phyloP scores from a whole-genome alignment of 2,329 filamentous ascomycete species.

The Penicillium concentricum region DNA sequence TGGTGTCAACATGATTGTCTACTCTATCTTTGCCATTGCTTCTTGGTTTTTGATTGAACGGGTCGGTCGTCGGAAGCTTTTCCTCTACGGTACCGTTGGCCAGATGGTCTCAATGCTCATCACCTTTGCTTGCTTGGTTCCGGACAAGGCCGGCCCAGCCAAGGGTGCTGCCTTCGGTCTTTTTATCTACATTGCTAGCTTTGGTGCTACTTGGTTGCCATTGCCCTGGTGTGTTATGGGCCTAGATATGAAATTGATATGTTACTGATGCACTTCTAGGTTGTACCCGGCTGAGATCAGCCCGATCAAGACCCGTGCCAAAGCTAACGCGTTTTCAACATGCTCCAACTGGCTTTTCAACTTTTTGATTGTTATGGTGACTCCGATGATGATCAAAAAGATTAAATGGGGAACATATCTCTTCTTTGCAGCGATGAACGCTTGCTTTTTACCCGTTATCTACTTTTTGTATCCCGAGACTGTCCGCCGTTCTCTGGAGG shows the following conservation, averaged over 20 bases:
- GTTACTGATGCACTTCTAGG: slow-evolving; percentile 21
- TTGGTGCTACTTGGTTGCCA: slow-evolving; percentile 62
- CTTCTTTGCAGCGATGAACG: slow-evolving; percentile 5
- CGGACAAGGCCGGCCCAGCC: slow-evolving; percentile 7
- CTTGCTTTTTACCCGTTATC: slow-evolving; percentile 7
- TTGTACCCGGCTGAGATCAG: slow-evolving; percentile 42
- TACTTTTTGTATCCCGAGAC: slow-evolving; percentile 56
- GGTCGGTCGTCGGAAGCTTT: slow-evolving; percentile 35
- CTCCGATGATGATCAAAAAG: slow-evolving; percentile 30
- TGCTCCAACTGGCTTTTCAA: slow-evolving; percentile 29
- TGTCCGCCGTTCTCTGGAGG: slow-evolving; percentile 59
- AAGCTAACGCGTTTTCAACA: slow-evolving; percentile 52
- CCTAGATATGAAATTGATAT: background rate
- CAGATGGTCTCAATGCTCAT: slow-evolving; percentile 29
- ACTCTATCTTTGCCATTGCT: slow-evolving; percentile 28
- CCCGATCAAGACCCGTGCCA: slow-evolving; percentile 51
- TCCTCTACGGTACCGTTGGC: slow-evolving; percentile 24
- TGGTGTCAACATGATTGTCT: slow-evolving; percentile 46
- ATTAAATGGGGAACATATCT: slow-evolving; percentile 11
- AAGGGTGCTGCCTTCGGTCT: slow-evolving; percentile 41
- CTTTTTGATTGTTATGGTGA: slow-evolving; percentile 46
- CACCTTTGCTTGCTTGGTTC: slow-evolving; percentile 26
- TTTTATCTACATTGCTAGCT: slow-evolving; percentile 65
- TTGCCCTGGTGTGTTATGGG: slow-evolving; percentile 50
- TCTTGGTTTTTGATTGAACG: slow-evolving; percentile 45